Base-by-base conservation (phyloP, 2,329 filamentous ascomycete species). In the Ramularia endophylla region DNA sequence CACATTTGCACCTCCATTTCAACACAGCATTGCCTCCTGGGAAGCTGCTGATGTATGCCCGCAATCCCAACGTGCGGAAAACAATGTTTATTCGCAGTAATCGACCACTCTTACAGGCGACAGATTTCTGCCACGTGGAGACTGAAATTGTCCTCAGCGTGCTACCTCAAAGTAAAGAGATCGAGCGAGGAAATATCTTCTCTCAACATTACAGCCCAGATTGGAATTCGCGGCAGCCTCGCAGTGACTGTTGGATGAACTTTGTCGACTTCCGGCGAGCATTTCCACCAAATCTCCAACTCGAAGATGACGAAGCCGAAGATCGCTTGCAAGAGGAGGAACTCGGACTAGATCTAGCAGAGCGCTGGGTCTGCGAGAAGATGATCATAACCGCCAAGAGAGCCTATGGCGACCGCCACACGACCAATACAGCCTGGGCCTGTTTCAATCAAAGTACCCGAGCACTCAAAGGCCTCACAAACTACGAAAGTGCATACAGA, bases 1-100 rank as follows among this genome's bases (percentile, higher is more conserved):
- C 75, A 0, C 80, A 87, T 57, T 67, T 87, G 17, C 84, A 88
- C 60, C 75, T 87, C 17, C 84, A 88, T 60, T 87, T 85, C 69
- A 88, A 87, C 58, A 75, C 83, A n/a, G 85, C 83, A 46, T 66
- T 87, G 4, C 66, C 70, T 11, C 81, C 83, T 8, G 60, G 68
- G 2, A 70, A 79, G 4, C 66, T 87, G 15, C 67, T 87, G 69
- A 51, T 76, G 67, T 50, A 74, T 68, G 67, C 68, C 47, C 59
- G 65, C 8, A 41, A 27, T 8, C 9, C 38, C 11, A 31, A 59
- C 4, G 77, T 81, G 33, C 36, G 43, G 69, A 56, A 72, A 1
- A 74, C 74, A 50, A 86, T 88, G 80, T 85, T 78, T 56, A 80
- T 87, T 52, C 78, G 74, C 43, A 85, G 80, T 63, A 74, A 72